Base-by-base conservation (phyloP, 345 rosid species). In the Geranium rotundifolium region DNA sequence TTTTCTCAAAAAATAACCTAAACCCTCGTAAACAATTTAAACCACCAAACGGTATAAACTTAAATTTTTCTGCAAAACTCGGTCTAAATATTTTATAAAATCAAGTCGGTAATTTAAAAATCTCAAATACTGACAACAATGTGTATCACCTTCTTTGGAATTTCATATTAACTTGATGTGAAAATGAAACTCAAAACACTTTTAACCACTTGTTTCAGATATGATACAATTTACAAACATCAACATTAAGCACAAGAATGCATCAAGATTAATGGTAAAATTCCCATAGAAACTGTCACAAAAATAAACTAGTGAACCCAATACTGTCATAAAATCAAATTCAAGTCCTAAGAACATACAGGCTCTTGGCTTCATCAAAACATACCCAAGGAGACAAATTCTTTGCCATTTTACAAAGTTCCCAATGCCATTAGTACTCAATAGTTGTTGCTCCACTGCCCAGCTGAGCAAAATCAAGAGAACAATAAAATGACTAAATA, bases 401-500 rank as follows among this genome's bases (percentile, higher is more conserved):
- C 8, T 52, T 52, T 52, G 55, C 6, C 6, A 10, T 52, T 52
- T 9, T 52, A 52, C 55, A 52, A 9, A 52, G 55, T 52, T 52
- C 55, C 55, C 6, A 52, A 52, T 52, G 6, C 6, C n/a, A 52
- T 52, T 4, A 54, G 57, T 54, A 1, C 57, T 52, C 57, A 54
- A 17, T 54, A 54, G 17, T 54, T 54, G 19, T 16, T 54, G 57
- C 57, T 17, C 57, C 2, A 54, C 5, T 54, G 8, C 13, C 57
- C 57, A 54, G n/a, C n/a, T n/a, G 57, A 54, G 57, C 57, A 54
- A 54, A 54, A 54, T 54, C 57, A 54, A 54, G 57, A 52, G 55
- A 52, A 52, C 55, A 52, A 17, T 17, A 52, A 52, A 52, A 52
- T 8, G 57, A 54, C 57, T 13, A 54, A 54, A 54, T 54, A 54